phyloP scores from a whole-genome alignment of 768 basidiomycete species.

The Cystobasidiopsis lactophilus region DNA sequence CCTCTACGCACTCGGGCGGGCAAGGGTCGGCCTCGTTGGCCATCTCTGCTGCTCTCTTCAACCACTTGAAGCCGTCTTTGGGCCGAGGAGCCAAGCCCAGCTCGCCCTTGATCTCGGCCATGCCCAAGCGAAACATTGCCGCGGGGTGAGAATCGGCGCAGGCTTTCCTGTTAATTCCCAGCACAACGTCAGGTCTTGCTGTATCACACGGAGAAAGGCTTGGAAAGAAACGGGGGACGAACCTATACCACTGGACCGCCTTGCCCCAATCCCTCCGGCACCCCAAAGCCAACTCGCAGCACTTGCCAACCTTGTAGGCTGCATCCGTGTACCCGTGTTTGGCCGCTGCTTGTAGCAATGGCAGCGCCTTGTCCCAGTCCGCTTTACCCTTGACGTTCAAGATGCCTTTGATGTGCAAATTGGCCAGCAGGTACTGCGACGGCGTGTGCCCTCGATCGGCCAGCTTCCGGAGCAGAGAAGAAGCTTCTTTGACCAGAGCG shows the following conservation, averaged over 20 bases:
- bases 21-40: conserved; percentile 20
- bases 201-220: background rate
- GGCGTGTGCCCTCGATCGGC: conserved; percentile 85
- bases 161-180: conserved; percentile 39
- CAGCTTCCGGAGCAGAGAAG: conserved; percentile 59
- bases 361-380: conserved; percentile 93
- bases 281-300: conserved; percentile 98
- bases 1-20: conserved; percentile 74
- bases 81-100: conserved; percentile 63
- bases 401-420: conserved; percentile 81
- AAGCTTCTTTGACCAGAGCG: conserved; percentile 72
- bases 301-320: conserved; percentile 83
- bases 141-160: conserved; percentile 77
- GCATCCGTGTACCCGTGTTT: conserved; percentile 95
- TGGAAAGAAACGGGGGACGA: conserved; percentile 9
- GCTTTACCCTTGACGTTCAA: conserved; percentile 35
- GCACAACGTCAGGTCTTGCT: background rate
- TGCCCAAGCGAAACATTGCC: conserved; percentile 88
- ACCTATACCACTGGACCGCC: conserved; percentile 66
- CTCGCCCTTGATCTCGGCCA: conserved; percentile 88
- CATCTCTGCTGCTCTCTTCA: conserved; percentile 81
- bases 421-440: conserved; percentile 91
- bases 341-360: conserved; percentile 80
- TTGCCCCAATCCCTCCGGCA: conserved; percentile 79
- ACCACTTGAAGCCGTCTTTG: conserved; percentile 95